Percentiles rank a stretch among this genome's conserved stretches.
Evolutionary conservation across 768 basidiomycete species (phyloP).

Genomic region (Melanogaster broomeanus): DNA sequence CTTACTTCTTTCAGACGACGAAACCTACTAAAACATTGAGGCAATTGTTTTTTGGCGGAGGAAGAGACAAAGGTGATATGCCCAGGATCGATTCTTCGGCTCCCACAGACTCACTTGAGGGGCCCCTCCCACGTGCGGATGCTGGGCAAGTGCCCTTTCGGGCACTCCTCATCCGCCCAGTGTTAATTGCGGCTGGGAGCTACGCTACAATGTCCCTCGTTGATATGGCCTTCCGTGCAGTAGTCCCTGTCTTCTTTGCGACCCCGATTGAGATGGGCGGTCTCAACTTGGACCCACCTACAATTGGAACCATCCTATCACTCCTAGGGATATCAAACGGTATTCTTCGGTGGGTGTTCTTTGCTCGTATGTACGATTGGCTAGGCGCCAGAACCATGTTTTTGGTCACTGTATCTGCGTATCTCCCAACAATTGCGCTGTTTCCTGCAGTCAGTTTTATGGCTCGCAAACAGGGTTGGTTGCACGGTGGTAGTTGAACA

Average conservation of each 20-base stretch:
- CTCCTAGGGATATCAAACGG: conserved; percentile 34
- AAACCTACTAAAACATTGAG: conserved; percentile 10
- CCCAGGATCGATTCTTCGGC: no score
- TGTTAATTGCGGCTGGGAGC: no score
- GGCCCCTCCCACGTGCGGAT: not conserved
- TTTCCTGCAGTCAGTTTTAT: conserved; percentile 45
- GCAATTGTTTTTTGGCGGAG: conserved; percentile 19
- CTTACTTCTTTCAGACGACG: conserved; percentile 10
- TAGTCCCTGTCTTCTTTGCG: no score
- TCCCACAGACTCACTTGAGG: not conserved
- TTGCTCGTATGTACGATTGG: conserved; percentile 52
- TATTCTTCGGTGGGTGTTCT: conserved; percentile 60
- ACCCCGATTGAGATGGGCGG: no score
- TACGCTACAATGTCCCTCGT: no score
- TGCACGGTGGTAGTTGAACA: no score
- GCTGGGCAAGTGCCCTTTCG: conserved; percentile 44
- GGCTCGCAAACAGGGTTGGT: conserved; percentile 42
- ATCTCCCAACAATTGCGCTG: conserved; percentile 45
- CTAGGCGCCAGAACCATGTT: conserved; percentile 62
- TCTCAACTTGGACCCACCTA: conserved; percentile 21
- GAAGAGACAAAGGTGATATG: not conserved
- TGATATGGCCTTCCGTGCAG: no score
- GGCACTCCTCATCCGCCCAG: conserved; percentile 48
- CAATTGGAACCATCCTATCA: conserved; percentile 32
- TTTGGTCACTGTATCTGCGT: no score